Conservation (phyloP, 1,284 basidiomycete genomes). For the Boletus albobrunnescens region DNA sequence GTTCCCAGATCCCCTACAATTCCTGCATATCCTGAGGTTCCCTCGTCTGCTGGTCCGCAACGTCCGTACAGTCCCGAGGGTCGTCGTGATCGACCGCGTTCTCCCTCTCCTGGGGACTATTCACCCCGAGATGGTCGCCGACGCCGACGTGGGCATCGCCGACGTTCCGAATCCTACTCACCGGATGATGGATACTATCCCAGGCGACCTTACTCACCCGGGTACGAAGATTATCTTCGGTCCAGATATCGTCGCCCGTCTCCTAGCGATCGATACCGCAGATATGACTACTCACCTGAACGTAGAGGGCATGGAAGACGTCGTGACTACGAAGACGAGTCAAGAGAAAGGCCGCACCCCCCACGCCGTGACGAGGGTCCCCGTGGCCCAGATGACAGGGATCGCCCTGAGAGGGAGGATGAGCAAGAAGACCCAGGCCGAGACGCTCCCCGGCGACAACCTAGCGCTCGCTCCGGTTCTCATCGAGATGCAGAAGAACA, state of each 20-base stretch:
- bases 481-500: constrained; percentile 18
- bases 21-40: constrained; percentile 8
- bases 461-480: constrained; percentile 20
- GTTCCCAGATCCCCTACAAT: constrained; percentile 24
- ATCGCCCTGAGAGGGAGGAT: background rate
- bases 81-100: constrained; percentile 8
- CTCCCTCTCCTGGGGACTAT: constrained; percentile 13
- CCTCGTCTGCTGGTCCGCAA: constrained; percentile 5
- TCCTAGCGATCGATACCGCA: constrained; percentile 9
- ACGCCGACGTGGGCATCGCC: constrained; percentile 3
- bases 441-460: constrained; percentile 6
- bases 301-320: background rate
- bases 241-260: constrained; percentile 8
- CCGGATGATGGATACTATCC: constrained; percentile 12
- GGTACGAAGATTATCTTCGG: constrained; percentile 11
- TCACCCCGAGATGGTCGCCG: constrained; percentile 11
- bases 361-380: background rate
- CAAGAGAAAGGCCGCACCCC: constrained; percentile 1
- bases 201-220: constrained; percentile 10
- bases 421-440: constrained; percentile 14
- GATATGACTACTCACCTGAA: constrained; percentile 15
- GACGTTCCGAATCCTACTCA: constrained; percentile 20
- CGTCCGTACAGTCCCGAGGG: constrained; percentile 10
- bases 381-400: background rate
- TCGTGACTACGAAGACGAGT: constrained; percentile 1